Evolutionary conservation across 257 asterid genomes (phyloP).

Genomic region (Scutellaria galericulata): DNA sequence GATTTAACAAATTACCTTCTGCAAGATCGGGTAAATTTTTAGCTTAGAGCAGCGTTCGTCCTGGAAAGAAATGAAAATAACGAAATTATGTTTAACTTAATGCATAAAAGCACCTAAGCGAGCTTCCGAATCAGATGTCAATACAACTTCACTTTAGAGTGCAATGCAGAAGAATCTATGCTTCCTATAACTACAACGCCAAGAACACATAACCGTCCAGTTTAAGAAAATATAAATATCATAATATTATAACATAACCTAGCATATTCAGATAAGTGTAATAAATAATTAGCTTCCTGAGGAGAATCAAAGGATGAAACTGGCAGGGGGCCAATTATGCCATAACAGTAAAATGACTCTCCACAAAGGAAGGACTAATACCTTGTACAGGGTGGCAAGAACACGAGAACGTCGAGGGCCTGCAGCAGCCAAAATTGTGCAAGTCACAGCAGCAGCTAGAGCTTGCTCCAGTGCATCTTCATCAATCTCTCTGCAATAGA

Average conservation of each 20-base stretch:
- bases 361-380: slow-evolving; percentile 32
- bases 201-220: neutral
- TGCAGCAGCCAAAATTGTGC: slow-evolving; percentile 97
- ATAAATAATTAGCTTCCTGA: slow-evolving; percentile 1
- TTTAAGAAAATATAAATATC: neutral
- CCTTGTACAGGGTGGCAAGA: slow-evolving; percentile 96
- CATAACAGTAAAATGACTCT: slow-evolving; percentile 16
- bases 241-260: neutral
- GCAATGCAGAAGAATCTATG: slow-evolving; percentile 2
- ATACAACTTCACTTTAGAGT: slow-evolving; percentile 1
- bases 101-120: slow-evolving; percentile 14
- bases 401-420: slow-evolving; percentile 97
- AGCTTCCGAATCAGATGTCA: slow-evolving; percentile 21
- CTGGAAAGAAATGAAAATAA: slow-evolving; percentile 49
- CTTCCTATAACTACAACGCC: slow-evolving; percentile 1
- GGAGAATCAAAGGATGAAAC: slow-evolving; percentile 6
- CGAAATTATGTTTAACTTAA: slow-evolving; percentile 17
- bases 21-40: slow-evolving; percentile 90
- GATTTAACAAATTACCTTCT: slow-evolving; percentile 67
- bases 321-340: slow-evolving; percentile 7
- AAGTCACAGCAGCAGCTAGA: slow-evolving; percentile 86
- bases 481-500: slow-evolving; percentile 73
- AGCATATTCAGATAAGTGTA: slow-evolving; percentile 8
- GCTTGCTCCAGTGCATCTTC: slow-evolving; percentile 96
- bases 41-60: slow-evolving; percentile 98